Base-by-base conservation (phyloP, 139 green algal species). In the Chlorella sp. region DNA sequence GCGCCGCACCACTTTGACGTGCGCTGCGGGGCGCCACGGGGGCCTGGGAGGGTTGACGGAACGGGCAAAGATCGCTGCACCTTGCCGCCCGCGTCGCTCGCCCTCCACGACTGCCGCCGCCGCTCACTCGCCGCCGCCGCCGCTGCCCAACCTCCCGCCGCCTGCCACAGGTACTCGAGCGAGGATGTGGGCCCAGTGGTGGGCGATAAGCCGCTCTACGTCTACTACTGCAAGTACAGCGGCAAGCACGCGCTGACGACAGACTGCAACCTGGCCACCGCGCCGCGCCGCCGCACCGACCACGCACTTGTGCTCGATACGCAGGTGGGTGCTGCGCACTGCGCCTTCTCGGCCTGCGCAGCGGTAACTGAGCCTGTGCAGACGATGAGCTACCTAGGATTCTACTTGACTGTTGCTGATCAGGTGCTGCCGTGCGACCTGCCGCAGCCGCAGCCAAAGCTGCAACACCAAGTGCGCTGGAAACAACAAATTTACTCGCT, bases 181-280 rank as follows among this genome's bases (percentile, higher is more conserved):
- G 78, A 83, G 62, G 78, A 83, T 55, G 78, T 74, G 78, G 78
- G 63, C 7, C 78, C 78, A 5, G 78, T 83, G 28, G 63, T 28
- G 28, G 78, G 63, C 30, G 63, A 83, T 41, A 83, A 75, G 63
- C 39, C 78, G 39, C 87, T 96, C 1, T 94, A 82, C 62, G 92
- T 95, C 0, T 98, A 97, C 78, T 96, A 98, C 87, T 98, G 95
- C 88, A 96, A 96, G 74, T 94, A 94, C 88, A 95, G 92, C 60
- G 94, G 95, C 41, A 91, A 93, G 51, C 93, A 96, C 74, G 95
- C 93, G 3, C 91, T 98, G 74, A 98, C 91, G 4, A 96, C 93
- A 90, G 92, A 96, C 83, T 91, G 87, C 69, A 92, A 98, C 88
- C 91, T 98, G 20, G 87, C 90, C 41, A 92, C 83, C 32, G 88